phyloP scores from a whole-genome alignment of 768 basidiomycete genomes.

The Tremella yokohamensis region DNA sequence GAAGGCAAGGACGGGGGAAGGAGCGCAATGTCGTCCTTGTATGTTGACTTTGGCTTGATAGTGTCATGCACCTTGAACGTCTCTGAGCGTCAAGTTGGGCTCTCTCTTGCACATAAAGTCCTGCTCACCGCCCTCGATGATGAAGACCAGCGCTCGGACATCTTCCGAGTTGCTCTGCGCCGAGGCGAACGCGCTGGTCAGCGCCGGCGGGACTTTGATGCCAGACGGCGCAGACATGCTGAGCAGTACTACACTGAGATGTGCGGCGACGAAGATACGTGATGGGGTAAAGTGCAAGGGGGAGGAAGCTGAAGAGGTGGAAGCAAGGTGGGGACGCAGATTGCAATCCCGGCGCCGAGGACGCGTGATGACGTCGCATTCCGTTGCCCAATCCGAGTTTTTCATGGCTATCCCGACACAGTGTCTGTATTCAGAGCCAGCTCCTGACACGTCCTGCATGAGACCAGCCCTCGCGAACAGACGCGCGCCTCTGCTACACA shows the following conservation, averaged over 20 bases:
- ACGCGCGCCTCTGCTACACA: too few relatives aligned
- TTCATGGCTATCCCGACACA: too few relatives aligned
- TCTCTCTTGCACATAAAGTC: background rate
- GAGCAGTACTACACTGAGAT: background rate
- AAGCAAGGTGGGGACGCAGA: too few relatives aligned
- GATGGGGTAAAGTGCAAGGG: slow-evolving; percentile 1
- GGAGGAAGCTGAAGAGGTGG: background rate
- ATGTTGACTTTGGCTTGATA: slow-evolving; percentile 28
- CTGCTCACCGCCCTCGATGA: slow-evolving; percentile 46
- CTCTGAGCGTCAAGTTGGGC: slow-evolving; percentile 18
- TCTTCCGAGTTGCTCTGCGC: slow-evolving; percentile 26
- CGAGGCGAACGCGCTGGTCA: slow-evolving; percentile 36
- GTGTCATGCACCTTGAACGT: slow-evolving; percentile 38
- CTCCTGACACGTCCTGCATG: too few relatives aligned
- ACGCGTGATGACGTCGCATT: too few relatives aligned
- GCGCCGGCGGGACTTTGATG: slow-evolving; percentile 41
- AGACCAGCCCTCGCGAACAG: too few relatives aligned
- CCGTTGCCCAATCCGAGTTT: too few relatives aligned
- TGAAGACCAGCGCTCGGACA: slow-evolving; percentile 45
- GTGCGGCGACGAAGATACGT: background rate
- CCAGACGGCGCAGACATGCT: slow-evolving; percentile 51
- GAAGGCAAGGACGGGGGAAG: slow-evolving; percentile 35
- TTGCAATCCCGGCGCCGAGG: too few relatives aligned
- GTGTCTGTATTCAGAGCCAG: too few relatives aligned
- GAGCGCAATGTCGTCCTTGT: slow-evolving; percentile 43